phyloP scores from a whole-genome alignment of 2,329 filamentous ascomycete genomes.

The Gnomoniopsis smithogilvyi region DNA sequence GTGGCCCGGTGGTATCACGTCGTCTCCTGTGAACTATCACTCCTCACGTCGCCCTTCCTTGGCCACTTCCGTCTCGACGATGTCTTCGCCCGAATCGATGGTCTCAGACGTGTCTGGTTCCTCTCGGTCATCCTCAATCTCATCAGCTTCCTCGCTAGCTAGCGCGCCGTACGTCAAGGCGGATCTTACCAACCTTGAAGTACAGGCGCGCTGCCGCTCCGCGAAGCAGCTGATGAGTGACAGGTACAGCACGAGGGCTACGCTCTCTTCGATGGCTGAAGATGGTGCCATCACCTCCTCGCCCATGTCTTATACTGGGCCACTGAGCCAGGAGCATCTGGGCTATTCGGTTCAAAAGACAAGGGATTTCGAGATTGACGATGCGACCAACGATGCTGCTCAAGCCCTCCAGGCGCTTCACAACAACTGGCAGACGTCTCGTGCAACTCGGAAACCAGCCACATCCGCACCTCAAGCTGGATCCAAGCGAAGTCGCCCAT shows the following conservation, averaged over 20 bases:
- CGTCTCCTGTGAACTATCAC: conserved; percentile 50
- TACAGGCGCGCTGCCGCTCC: conserved; percentile 62
- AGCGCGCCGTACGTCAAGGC: conserved; percentile 58
- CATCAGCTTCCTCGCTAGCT: conserved; percentile 57
- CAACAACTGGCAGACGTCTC: conserved; percentile 41
- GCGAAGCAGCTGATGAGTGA: conserved; percentile 54
- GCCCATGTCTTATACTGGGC: conserved; percentile 54
- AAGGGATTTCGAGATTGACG: conserved; percentile 46
- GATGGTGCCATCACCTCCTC: conserved; percentile 52
- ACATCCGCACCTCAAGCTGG: conserved; percentile 35
- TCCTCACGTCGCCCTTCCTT: conserved; percentile 58
- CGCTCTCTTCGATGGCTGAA: conserved; percentile 57
- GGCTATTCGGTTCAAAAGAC: conserved; percentile 46
- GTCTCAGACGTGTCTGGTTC: conserved; percentile 59
- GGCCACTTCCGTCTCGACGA: conserved; percentile 59
- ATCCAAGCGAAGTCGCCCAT: conserved; percentile 58
- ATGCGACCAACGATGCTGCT: conserved; percentile 51
- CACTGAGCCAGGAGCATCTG: conserved; percentile 48
- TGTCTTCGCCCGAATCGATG: conserved; percentile 66
- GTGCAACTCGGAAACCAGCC: conserved; percentile 28
- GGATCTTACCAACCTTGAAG: conserved; percentile 55
- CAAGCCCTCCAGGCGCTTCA: conserved; percentile 60
- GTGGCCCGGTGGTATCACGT: conserved; percentile 44
- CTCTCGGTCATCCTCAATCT: conserved; percentile 64
- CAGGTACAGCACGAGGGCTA: conserved; percentile 49